Conservation (phyloP, 495 filamentous ascomycete species). For the Penicillium parvum region DNA sequence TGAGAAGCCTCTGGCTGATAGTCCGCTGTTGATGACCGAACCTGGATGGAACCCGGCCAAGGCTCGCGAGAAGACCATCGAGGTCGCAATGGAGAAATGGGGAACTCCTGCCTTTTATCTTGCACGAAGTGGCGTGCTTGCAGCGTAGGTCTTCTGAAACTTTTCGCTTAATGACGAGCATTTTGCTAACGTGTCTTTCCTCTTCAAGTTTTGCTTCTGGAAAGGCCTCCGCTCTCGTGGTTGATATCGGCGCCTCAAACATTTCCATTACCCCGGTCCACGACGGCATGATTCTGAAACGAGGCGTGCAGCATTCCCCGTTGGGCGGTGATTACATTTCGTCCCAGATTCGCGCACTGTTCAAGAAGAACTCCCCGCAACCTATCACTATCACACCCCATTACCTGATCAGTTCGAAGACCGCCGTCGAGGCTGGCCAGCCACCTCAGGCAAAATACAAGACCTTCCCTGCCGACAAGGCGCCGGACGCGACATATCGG, state of each 20-base stretch:
- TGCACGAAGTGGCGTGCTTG: constrained; percentile 61
- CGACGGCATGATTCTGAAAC: constrained; percentile 89
- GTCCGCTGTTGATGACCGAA: constrained; percentile 90
- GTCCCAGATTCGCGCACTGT: constrained; percentile 76
- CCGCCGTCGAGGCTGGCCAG: constrained; percentile 80
- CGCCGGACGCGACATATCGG: constrained; percentile 69
- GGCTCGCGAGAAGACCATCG: constrained; percentile 83
- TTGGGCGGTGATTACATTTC: constrained; percentile 87
- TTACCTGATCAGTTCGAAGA: constrained; percentile 81
- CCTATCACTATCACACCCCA: constrained; percentile 78
- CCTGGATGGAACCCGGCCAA: constrained; percentile 87
- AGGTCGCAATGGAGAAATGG: constrained; percentile 94
- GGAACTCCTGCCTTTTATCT: constrained; percentile 91
- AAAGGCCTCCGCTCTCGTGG: constrained; percentile 83
- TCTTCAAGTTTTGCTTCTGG: constrained; percentile 74
- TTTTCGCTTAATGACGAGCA: neutral
- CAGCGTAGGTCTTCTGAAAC: constrained; percentile 46
- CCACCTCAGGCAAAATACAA: constrained; percentile 68
- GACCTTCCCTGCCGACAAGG: constrained; percentile 55
- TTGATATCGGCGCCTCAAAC: constrained; percentile 89
- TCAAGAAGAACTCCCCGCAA: constrained; percentile 64
- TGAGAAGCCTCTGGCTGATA: constrained; percentile 80
- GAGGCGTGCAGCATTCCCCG: constrained; percentile 76
- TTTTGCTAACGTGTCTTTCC: neutral
- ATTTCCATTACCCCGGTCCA: constrained; percentile 88